phyloP scores from a whole-genome alignment of 805 yeast genomes.

The Suhomyces emberorum region DNA sequence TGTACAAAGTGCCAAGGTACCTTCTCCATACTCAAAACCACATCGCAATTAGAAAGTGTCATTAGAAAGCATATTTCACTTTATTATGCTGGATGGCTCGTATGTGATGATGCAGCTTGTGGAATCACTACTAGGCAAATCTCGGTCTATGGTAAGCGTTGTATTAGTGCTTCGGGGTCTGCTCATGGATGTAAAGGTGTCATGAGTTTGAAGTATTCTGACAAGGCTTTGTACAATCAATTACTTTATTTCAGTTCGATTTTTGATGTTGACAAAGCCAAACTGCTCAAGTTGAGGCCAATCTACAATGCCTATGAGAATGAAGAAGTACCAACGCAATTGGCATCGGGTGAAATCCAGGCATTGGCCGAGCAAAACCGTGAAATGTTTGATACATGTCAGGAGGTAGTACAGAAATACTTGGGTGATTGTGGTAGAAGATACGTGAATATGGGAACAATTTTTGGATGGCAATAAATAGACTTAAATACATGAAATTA shows the following conservation, averaged over 20 bases:
- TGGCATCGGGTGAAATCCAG: constrained; percentile 54
- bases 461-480: too few species aligned
- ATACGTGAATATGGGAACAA: constrained; percentile 77
- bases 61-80: constrained; percentile 66
- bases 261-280: constrained; percentile 80
- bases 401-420: constrained; percentile 66
- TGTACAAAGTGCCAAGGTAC: constrained; percentile 60
- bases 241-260: constrained; percentile 71
- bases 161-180: constrained; percentile 63
- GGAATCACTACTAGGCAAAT: constrained; percentile 77
- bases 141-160: constrained; percentile 84
- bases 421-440: constrained; percentile 81
- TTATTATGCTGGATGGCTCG: constrained; percentile 84
- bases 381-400: constrained; percentile 50
- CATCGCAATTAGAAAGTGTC: constrained; percentile 70
- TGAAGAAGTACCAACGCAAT: constrained; percentile 24
- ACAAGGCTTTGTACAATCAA: constrained; percentile 82
- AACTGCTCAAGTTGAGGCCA: constrained; percentile 53
- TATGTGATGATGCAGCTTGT: constrained; percentile 84
- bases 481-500: too few species aligned
- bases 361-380: constrained; percentile 82
- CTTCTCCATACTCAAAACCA: constrained; percentile 53
- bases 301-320: constrained; percentile 37
- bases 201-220: constrained; percentile 73
- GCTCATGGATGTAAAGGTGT: constrained; percentile 74